Evolutionary conservation across 441 rosid genomes (phyloP).

Genomic region (Cnidoscolus chayamansa): DNA sequence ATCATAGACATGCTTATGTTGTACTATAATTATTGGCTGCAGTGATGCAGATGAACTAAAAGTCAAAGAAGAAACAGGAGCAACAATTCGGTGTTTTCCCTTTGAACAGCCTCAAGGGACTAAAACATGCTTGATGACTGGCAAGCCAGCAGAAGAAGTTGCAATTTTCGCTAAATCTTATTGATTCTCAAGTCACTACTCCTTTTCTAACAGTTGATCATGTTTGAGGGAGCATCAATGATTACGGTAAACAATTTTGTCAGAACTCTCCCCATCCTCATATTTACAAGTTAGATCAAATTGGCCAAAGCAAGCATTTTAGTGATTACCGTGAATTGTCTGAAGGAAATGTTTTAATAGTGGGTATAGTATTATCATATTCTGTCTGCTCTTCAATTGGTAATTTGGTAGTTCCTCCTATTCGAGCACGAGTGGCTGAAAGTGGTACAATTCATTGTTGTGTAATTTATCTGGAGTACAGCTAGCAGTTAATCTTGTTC

Average conservation of each 20-base stretch:
- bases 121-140: slow-evolving; percentile 78
- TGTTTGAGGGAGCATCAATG: background rate
- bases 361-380: background rate
- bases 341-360: background rate
- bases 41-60: slow-evolving; percentile 70
- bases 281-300: background rate
- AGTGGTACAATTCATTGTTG: too few relatives aligned
- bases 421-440: background rate
- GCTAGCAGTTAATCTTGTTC: background rate
- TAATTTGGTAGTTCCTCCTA: background rate
- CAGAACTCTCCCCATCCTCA: slow-evolving; percentile 4
- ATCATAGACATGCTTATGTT: background rate
- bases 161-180: slow-evolving; percentile 92
- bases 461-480: background rate
- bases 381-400: background rate
- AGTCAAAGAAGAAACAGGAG: slow-evolving; percentile 95
- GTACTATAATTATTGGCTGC: slow-evolving; percentile 16
- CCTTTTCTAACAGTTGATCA: background rate
- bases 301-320: slow-evolving; percentile 2
- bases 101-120: slow-evolving; percentile 66
- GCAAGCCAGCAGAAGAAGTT: slow-evolving; percentile 75
- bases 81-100: slow-evolving; percentile 86
- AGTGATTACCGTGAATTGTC: background rate
- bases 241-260: slow-evolving; percentile 22
- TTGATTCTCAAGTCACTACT: slow-evolving; percentile 23